These are phyloP conservation scores for Cucurbita ficifolia DNA, from an alignment of 306 rosid genomes.

Conservation along the genomic window DNA sequence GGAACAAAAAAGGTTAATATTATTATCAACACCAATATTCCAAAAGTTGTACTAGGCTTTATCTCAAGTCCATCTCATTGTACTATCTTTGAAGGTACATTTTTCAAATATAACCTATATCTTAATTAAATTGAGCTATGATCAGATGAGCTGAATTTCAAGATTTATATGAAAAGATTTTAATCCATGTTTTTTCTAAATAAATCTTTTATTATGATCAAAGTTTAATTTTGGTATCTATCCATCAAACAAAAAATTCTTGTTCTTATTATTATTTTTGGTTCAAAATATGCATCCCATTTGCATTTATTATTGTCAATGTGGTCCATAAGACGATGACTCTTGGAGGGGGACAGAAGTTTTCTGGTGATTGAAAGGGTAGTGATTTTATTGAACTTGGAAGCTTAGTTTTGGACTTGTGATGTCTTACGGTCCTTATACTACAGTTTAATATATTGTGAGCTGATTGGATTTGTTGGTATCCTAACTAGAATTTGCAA, in stretches of 20 bases:
- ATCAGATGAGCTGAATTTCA: no score
- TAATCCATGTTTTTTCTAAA: not conserved
- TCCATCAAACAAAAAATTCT: not conserved
- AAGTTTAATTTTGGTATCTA: not conserved
- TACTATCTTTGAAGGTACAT: no score
- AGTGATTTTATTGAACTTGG: not conserved
- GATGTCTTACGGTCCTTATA: not conserved
- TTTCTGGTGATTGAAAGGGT: not conserved
- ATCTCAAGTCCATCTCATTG: no score
- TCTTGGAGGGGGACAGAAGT: no score
- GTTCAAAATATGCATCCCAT: not conserved
- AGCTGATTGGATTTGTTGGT: not conserved
- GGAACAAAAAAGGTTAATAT: not conserved
- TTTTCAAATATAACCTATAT: no score
- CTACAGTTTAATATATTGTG: not conserved
- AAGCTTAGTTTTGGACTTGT: not conserved
- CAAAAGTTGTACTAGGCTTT: not conserved
- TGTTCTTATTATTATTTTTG: not conserved
- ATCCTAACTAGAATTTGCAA: not conserved
- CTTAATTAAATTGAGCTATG: no score
- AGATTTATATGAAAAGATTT: no score
- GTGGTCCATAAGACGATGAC: not conserved
- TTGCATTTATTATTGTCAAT: not conserved
- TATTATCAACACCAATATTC: not conserved
- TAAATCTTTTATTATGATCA: not conserved